Evolutionary conservation across 768 basidiomycete species (phyloP).

Genomic region (Polyporus arcularius): DNA sequence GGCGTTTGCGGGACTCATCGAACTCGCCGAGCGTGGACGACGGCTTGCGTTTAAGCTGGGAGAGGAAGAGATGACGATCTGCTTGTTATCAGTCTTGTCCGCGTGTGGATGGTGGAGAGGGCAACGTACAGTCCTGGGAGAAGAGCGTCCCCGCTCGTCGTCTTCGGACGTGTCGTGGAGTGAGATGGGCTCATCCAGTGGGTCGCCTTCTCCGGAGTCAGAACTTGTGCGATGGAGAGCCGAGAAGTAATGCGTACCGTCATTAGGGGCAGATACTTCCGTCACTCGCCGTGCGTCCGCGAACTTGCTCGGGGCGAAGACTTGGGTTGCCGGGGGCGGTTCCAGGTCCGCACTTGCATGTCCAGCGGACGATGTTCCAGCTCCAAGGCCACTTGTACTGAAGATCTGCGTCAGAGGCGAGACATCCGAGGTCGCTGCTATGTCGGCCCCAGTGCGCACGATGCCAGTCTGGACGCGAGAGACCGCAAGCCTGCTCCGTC

Average conservation of each 20-base stretch:
- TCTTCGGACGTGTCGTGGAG: constrained; percentile 15
- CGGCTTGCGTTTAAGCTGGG: constrained; percentile 34
- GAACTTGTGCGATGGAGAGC: background rate
- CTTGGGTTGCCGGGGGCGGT: constrained; percentile 24
- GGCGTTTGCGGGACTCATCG: constrained; percentile 17
- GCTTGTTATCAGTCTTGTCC: constrained; percentile 37
- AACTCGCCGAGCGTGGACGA: constrained; percentile 18
- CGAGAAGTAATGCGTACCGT: background rate
- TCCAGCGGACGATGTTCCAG: no score
- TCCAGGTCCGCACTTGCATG: background rate
- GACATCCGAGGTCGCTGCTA: constrained; percentile 11
- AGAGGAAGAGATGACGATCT: constrained; percentile 21
- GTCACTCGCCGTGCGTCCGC: background rate
- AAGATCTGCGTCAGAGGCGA: constrained; percentile 12
- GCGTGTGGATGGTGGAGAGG: background rate
- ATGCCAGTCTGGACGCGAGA: constrained; percentile 1
- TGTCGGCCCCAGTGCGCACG: constrained; percentile 6
- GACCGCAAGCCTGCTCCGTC: constrained; percentile 18
- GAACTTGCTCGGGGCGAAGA: constrained; percentile 27
- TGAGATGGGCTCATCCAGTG: constrained; percentile 8
- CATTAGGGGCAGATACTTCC: background rate
- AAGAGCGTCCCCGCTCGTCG: background rate
- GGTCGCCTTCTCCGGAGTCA: background rate
- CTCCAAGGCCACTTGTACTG: background rate
- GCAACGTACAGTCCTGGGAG: constrained; percentile 12